These are phyloP conservation scores for Cercospora brassicicola DNA, from an alignment of 2,329 filamentous ascomycete species.

Conservation along the genomic window DNA sequence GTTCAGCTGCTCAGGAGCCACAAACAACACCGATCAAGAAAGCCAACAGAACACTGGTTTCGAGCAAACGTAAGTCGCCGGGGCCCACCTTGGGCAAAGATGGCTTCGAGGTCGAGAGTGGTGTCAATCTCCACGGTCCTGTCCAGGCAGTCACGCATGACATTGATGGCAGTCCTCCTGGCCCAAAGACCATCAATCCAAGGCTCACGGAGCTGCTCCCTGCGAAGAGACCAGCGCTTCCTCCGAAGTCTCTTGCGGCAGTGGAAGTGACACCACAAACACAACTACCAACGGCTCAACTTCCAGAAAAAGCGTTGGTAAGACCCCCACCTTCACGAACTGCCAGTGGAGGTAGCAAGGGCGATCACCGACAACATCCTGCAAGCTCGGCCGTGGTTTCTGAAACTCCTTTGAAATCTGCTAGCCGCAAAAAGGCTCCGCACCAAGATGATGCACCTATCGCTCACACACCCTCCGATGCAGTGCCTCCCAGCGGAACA, in stretches of 20 bases:
- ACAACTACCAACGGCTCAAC: not conserved
- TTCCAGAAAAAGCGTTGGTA: not conserved
- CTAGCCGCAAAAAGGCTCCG: not conserved
- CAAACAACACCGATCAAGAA: not conserved
- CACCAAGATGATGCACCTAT: not conserved
- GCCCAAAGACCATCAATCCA: not conserved
- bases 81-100: constrained; percentile 27
- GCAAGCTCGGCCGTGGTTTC: not conserved
- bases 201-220: not conserved
- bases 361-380: not conserved
- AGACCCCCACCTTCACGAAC: not conserved
- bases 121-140: constrained; percentile 33
- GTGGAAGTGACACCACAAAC: not conserved
- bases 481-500: not conserved
- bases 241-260: not conserved
- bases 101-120: constrained; percentile 31
- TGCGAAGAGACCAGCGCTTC: not conserved
- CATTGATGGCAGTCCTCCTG: not conserved
- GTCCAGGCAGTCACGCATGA: constrained; percentile 9
- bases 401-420: not conserved
- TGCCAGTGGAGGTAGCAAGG: no score
- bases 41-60: not conserved
- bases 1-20: not conserved
- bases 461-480: not conserved
- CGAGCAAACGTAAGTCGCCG: constrained; percentile 11